These are phyloP conservation scores for Sporothrix sp. DNA, from an alignment of 2,329 filamentous ascomycete species.

Conservation along the genomic window DNA sequence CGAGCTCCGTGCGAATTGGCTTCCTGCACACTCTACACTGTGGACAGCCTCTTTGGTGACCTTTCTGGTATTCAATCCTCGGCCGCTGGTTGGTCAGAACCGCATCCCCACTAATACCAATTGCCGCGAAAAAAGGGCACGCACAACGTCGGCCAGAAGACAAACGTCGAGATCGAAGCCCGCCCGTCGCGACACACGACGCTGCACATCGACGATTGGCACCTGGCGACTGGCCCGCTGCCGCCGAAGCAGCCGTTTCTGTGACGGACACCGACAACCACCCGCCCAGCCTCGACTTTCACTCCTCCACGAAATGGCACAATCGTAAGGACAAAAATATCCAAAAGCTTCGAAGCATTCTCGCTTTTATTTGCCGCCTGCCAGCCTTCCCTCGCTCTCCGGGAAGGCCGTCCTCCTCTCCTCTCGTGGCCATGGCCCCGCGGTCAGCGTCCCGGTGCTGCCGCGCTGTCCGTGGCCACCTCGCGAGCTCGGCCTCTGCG, in stretches of 20 bases:
- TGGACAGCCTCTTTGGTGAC: neutral
- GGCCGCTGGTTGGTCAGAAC: neutral
- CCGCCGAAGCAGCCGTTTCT: too few relatives aligned
- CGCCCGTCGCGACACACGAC: neutral
- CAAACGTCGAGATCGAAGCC: neutral
- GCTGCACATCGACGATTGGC: neutral
- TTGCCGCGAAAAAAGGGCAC: neutral
- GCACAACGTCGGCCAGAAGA: neutral
- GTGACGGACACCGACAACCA: neutral
- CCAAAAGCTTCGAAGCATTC: neutral
- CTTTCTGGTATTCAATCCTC: slow-evolving; percentile 1
- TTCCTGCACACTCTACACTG: neutral
- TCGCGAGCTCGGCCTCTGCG: neutral
- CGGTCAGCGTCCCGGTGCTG: slow-evolving; percentile 15
- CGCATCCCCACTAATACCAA: neutral
- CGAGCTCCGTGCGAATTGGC: neutral
- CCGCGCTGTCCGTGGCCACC: slow-evolving; percentile 2
- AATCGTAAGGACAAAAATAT: neutral
- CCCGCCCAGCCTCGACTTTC: neutral
- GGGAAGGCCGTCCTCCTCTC: slow-evolving; percentile 4
- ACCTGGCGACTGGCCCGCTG: too few relatives aligned
- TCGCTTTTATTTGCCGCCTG: neutral
- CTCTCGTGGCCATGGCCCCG: too few relatives aligned
- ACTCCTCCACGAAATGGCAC: neutral
- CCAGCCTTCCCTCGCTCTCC: neutral